Evolutionary conservation across 1,284 basidiomycete genomes (phyloP).

Genomic region (Marasmius oreades): DNA sequence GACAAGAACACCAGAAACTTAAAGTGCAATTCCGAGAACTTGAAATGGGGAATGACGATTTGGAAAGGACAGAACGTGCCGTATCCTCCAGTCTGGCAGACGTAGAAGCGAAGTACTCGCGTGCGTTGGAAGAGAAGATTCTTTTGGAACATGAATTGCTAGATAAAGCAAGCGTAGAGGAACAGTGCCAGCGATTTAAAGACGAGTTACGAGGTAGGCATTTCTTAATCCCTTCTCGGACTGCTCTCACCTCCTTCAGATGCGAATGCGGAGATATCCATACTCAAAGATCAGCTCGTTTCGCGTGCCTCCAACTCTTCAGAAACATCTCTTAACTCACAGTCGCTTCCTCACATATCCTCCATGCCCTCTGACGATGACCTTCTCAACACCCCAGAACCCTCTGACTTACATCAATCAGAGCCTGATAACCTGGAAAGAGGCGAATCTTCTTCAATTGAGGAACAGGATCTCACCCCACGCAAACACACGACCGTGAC

Average conservation of each 20-base stretch:
- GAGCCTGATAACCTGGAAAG: constrained; percentile 52
- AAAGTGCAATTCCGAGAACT: constrained; percentile 84
- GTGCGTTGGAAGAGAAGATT: constrained; percentile 94
- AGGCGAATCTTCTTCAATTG: constrained; percentile 9
- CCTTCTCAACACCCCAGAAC: constrained; percentile 52
- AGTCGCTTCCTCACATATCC: constrained; percentile 19
- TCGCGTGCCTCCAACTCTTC: constrained; percentile 22
- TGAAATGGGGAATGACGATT: constrained; percentile 95
- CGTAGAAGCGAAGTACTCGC: constrained; percentile 87
- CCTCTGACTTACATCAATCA: constrained; percentile 57
- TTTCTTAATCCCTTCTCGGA: constrained; percentile 8
- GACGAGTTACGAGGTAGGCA: constrained; percentile 88
- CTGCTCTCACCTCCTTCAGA: constrained; percentile 42
- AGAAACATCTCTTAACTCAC: constrained; percentile 16
- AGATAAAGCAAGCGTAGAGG: constrained; percentile 86
- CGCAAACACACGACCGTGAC: constrained; percentile 16
- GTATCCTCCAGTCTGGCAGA: constrained; percentile 90
- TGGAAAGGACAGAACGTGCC: constrained; percentile 89
- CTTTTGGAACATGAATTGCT: constrained; percentile 95
- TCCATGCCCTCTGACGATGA: constrained; percentile 45
- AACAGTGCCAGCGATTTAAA: constrained; percentile 88
- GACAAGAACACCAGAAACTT: constrained; percentile 76
- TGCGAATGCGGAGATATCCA: constrained; percentile 80
- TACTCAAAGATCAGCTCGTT: constrained; percentile 74
- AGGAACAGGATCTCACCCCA: constrained; percentile 15